Evolutionary conservation across 306 rosid genomes (phyloP).

Genomic region (Rubus idaeus): DNA sequence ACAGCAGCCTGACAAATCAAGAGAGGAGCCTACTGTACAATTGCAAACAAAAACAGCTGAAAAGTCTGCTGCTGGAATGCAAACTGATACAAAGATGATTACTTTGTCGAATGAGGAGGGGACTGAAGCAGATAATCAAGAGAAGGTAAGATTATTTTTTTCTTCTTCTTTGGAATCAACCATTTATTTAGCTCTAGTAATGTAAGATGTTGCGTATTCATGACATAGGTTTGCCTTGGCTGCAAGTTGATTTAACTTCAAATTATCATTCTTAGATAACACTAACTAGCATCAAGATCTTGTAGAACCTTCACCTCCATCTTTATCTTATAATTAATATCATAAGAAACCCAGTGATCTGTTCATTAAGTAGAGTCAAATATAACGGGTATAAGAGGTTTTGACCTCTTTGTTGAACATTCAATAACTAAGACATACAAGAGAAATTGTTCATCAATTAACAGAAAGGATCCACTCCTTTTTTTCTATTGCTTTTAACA

Average conservation of each 20-base stretch:
- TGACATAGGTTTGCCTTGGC: no score
- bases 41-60: constrained; percentile 28
- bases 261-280: not conserved
- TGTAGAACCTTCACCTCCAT: not conserved
- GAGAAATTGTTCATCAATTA: not conserved
- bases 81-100: constrained; percentile 29
- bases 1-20: constrained; percentile 46
- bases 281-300: not conserved
- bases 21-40: constrained; percentile 22
- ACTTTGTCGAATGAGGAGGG: constrained; percentile 32
- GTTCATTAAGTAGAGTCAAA: not conserved
- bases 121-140: constrained; percentile 27
- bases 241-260: not conserved
- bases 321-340: not conserved
- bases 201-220: not conserved
- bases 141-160: constrained; percentile 45
- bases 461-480: not conserved
- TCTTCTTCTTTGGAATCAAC: not conserved
- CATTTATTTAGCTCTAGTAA: not conserved
- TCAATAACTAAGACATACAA: not conserved
- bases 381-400: not conserved
- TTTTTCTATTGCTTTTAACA: not conserved
- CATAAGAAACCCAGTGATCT: not conserved
- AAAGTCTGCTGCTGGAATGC: constrained; percentile 37
- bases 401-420: not conserved